A percentile compares a stretch with the other conserved stretches of the same genome.
phyloP scores from a whole-genome alignment of 176 grass and related monocot genomes.

The Areca catechu region DNA sequence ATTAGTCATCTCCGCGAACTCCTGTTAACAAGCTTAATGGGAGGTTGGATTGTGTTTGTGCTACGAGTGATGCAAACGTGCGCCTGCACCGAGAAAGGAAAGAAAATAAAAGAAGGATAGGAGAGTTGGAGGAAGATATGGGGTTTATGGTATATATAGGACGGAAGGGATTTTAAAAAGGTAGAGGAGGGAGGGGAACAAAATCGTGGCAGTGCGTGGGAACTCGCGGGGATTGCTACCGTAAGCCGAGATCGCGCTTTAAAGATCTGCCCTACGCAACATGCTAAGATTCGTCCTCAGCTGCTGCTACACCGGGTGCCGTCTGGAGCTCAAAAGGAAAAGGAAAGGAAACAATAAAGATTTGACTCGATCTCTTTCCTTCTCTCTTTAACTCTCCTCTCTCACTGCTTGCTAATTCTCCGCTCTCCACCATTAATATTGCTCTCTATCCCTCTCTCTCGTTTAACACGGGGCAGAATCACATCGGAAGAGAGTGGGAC shows the following conservation, averaged over 20 bases:
- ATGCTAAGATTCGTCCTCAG: too few relatives aligned
- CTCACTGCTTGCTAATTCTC: too few relatives aligned
- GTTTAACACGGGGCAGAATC: too few relatives aligned
- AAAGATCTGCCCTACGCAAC: background rate
- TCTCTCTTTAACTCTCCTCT: too few relatives aligned
- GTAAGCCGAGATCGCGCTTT: constrained; percentile 21
- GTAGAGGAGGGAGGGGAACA: background rate
- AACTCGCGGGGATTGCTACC: constrained; percentile 11
- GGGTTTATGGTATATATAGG: background rate
- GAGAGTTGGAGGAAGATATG: background rate
- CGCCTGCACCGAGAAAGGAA: background rate
- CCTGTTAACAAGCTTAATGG: background rate
- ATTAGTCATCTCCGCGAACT: constrained; percentile 24
- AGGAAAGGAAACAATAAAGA: too few relatives aligned
- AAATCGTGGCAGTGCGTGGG: constrained; percentile 11
- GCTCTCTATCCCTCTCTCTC: too few relatives aligned
- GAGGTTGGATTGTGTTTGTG: background rate
- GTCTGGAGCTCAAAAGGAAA: too few relatives aligned
- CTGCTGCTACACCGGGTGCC: too few relatives aligned
- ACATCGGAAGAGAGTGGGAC: too few relatives aligned
- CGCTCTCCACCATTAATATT: too few relatives aligned
- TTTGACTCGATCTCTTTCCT: too few relatives aligned
- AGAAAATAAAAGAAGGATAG: constrained; percentile 1
- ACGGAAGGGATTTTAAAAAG: constrained; percentile 22
- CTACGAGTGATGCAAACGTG: too few relatives aligned